Conservation (phyloP, 1,284 basidiomycete genomes). For the Anthracocystis panici-leucophaei region DNA sequence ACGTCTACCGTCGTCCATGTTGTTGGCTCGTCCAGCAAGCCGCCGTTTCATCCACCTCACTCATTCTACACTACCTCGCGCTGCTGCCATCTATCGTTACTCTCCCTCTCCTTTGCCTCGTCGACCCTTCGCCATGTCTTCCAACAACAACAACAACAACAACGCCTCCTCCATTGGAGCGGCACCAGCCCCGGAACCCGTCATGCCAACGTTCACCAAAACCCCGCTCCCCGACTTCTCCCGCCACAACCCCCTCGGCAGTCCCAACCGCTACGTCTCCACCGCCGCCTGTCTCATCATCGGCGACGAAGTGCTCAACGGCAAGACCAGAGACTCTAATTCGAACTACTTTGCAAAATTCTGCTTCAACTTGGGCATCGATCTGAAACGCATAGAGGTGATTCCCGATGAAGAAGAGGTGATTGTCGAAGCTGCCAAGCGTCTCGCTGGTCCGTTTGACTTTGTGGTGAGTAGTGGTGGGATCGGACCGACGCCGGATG, state of each 20-base stretch:
- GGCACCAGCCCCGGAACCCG: slow-evolving; percentile 4
- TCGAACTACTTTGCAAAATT: slow-evolving; percentile 73
- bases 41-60: neutral
- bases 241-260: slow-evolving; percentile 47
- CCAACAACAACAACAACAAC: slow-evolving; percentile 1
- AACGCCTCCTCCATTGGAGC: neutral
- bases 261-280: slow-evolving; percentile 48
- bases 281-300: slow-evolving; percentile 65
- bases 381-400: slow-evolving; percentile 79
- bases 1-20: slow-evolving; percentile 12
- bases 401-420: slow-evolving; percentile 89
- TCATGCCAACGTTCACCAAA: slow-evolving; percentile 52
- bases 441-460: slow-evolving; percentile 75
- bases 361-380: slow-evolving; percentile 66
- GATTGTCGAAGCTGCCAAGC: slow-evolving; percentile 85
- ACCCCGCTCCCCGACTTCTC: slow-evolving; percentile 37
- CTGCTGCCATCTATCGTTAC: neutral
- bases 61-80: too few species aligned
- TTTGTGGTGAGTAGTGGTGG: slow-evolving; percentile 59
- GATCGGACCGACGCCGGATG: slow-evolving; percentile 66
- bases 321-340: slow-evolving; percentile 86
- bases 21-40: slow-evolving; percentile 10
- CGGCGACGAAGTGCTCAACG: slow-evolving; percentile 76
- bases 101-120: neutral
- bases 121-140: slow-evolving; percentile 10